phyloP scores from a whole-genome alignment of 176 grass and related monocot species.

The Bonia amplexicaulis region DNA sequence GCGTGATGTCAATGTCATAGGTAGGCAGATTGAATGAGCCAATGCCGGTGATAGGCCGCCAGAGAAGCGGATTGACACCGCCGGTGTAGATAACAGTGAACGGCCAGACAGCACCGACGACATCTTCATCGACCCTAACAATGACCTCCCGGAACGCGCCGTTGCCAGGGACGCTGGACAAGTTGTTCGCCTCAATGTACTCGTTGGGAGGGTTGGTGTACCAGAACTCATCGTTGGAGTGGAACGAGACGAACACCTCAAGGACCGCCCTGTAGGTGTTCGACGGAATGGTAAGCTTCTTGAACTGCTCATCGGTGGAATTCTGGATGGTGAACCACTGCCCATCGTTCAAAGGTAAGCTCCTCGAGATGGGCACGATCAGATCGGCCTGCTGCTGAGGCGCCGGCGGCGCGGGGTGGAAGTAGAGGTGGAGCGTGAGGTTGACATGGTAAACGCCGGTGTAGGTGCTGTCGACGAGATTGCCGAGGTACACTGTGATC shows the following conservation, averaged over 20 bases:
- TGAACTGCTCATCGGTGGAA: slow-evolving; percentile 33
- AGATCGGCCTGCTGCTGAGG: slow-evolving; percentile 28
- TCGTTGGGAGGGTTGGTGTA: slow-evolving; percentile 50
- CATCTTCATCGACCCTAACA: slow-evolving; percentile 30
- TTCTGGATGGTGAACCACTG: slow-evolving; percentile 57
- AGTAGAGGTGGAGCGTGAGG: slow-evolving; percentile 63
- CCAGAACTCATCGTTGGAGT: slow-evolving; percentile 55
- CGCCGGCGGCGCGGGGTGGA: background rate
- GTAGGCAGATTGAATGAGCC: slow-evolving; percentile 53
- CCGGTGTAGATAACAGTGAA: slow-evolving; percentile 64
- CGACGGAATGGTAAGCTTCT: slow-evolving; percentile 39
- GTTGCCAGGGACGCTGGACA: slow-evolving; percentile 29
- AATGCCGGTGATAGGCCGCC: slow-evolving; percentile 51
- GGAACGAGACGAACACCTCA: slow-evolving; percentile 63
- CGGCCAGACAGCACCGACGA: slow-evolving; percentile 56
- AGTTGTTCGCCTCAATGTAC: slow-evolving; percentile 39
- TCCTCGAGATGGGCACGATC: slow-evolving; percentile 60
- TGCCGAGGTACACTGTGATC: slow-evolving; percentile 51
- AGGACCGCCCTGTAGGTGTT: slow-evolving; percentile 68
- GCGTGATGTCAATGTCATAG: slow-evolving; percentile 61
- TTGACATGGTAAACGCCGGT: slow-evolving; percentile 66
- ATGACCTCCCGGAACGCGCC: slow-evolving; percentile 52
- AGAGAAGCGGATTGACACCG: slow-evolving; percentile 54
- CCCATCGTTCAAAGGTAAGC: slow-evolving; percentile 36
- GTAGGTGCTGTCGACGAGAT: slow-evolving; percentile 49